phyloP scores from a whole-genome alignment of 2,329 filamentous ascomycete genomes.

The Arachnomyces sp. region DNA sequence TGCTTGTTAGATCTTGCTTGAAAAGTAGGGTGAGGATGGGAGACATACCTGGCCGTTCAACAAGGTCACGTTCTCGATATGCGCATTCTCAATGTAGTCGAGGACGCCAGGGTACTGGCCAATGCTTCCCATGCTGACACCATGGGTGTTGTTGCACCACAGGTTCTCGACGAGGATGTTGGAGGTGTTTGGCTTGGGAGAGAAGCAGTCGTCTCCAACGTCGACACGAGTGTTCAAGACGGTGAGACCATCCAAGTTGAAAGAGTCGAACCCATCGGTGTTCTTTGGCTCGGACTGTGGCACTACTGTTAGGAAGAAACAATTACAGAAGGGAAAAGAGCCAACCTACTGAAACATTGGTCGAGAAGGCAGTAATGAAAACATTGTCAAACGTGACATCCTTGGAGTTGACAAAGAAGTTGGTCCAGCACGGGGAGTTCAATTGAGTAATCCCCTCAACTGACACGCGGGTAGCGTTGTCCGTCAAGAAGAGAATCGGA shows the following conservation, averaged over 20 bases:
- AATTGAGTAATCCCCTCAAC: conserved; percentile 53
- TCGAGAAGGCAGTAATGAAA: conserved; percentile 49
- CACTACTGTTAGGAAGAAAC: not conserved
- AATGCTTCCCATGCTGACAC: conserved; percentile 52
- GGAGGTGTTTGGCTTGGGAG: conserved; percentile 52
- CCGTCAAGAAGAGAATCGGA: conserved; percentile 54
- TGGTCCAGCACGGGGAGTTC: conserved; percentile 58
- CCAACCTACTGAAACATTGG: conserved; percentile 30
- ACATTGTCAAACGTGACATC: conserved; percentile 49
- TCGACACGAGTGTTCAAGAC: conserved; percentile 47
- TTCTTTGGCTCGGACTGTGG: conserved; percentile 47
- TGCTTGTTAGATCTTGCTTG: conserved; percentile 4
- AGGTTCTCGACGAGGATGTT: conserved; percentile 53
- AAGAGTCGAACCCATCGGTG: conserved; percentile 56
- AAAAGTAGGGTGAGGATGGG: conserved; percentile 15
- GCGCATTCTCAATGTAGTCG: conserved; percentile 50
- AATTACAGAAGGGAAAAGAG: not conserved
- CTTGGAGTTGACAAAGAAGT: conserved; percentile 53
- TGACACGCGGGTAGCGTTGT: conserved; percentile 52
- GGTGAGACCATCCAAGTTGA: conserved; percentile 49
- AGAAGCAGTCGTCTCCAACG: conserved; percentile 56
- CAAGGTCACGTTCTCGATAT: conserved; percentile 54
- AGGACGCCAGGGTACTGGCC: conserved; percentile 51
- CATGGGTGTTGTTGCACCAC: conserved; percentile 54
- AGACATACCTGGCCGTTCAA: conserved; percentile 39